Conservation (phyloP, 2,329 filamentous ascomycete species). For the Kalaharituber pfeilii region DNA sequence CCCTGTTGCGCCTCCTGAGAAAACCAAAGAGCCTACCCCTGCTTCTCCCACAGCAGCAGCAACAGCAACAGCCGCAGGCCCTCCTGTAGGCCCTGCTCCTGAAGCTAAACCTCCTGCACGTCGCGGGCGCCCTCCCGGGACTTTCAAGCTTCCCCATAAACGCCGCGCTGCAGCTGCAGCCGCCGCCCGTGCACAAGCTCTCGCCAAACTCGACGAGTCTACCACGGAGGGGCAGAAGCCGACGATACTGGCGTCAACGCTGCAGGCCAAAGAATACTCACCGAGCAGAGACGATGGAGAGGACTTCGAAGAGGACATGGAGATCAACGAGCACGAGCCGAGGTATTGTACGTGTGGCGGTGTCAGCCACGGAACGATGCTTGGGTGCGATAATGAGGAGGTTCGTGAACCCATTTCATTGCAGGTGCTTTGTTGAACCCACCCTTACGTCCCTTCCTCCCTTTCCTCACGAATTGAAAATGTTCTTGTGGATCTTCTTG, state of each 20-base stretch:
- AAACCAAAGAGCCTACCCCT: neutral
- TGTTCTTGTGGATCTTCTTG: neutral
- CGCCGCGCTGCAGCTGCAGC: neutral
- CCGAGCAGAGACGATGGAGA: slow-evolving; percentile 17
- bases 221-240: slow-evolving; percentile 9
- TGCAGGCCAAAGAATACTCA: neutral
- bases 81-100: neutral
- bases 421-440: neutral
- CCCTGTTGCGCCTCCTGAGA: neutral
- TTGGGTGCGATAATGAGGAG: slow-evolving; percentile 62
- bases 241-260: neutral
- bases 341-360: slow-evolving; percentile 63
- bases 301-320: slow-evolving; percentile 41
- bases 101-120: neutral
- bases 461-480: slow-evolving; percentile 4
- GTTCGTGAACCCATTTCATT: slow-evolving; percentile 33
- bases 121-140: neutral
- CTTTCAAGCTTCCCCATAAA: neutral
- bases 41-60: neutral
- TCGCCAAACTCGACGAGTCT: slow-evolving; percentile 13
- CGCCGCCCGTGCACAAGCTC: neutral
- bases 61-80: neutral
- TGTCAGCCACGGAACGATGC: slow-evolving; percentile 69
- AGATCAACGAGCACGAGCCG: slow-evolving; percentile 54
- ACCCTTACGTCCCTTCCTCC: neutral